Conservation (phyloP, 1,139 yeast genomes). For the Magnusiomyces ingens region DNA sequence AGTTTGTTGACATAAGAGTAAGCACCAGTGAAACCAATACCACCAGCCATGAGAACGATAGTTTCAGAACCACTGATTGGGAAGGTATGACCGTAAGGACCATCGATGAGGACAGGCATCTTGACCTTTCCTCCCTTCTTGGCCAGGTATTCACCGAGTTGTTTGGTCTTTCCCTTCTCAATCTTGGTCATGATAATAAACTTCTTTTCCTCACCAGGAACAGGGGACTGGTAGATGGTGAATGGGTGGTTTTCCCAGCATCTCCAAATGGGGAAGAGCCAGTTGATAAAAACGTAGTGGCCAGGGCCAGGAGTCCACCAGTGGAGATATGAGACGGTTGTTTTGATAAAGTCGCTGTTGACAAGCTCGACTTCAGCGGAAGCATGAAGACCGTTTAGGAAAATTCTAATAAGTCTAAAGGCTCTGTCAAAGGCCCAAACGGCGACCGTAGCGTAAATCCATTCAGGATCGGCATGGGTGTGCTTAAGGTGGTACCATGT, state of each 20-base stretch:
- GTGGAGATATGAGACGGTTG: conserved; percentile 25
- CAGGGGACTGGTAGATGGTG: conserved; percentile 39
- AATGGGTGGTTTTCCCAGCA: conserved; percentile 65
- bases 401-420: conserved; percentile 31
- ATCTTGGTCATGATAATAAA: conserved; percentile 32
- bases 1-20: conserved; percentile 26
- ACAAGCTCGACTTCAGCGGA: conserved; percentile 32
- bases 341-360: conserved; percentile 25
- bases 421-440: conserved; percentile 38
- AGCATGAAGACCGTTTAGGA: conserved; percentile 37
- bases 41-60: conserved; percentile 50
- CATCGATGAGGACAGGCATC: conserved; percentile 42
- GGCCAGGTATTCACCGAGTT: conserved; percentile 20
- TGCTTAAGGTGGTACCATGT: conserved; percentile 40
- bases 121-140: conserved; percentile 13
- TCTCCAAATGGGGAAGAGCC: conserved; percentile 43
- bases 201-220: conserved; percentile 21
- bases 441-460: conserved; percentile 33
- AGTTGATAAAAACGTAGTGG: conserved; percentile 51
- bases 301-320: conserved; percentile 47
- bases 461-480: conserved; percentile 36
- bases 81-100: conserved; percentile 49
- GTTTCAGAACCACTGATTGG: conserved; percentile 47
- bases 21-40: conserved; percentile 60
- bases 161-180: conserved; percentile 29